phyloP scores from a whole-genome alignment of 257 asterid genomes.

The Eustoma russellianum region DNA sequence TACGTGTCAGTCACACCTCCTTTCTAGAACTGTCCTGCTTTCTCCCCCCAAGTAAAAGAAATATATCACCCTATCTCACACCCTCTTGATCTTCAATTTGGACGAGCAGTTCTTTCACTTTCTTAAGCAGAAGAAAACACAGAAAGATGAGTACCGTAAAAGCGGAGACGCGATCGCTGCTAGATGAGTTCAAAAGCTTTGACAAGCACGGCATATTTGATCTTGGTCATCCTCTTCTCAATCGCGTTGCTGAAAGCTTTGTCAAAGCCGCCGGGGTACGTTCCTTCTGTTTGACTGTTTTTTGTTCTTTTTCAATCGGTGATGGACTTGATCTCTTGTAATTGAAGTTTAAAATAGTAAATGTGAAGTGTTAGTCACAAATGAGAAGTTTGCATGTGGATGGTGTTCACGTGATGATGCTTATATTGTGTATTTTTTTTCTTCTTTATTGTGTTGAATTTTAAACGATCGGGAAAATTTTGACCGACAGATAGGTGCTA shows the following conservation, averaged over 20 bases:
- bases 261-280: constrained; percentile 80
- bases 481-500: constrained; percentile 66
- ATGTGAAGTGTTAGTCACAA: too few relatives aligned
- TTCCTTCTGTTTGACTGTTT: not conserved
- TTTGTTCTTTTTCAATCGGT: not conserved
- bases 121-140: not conserved
- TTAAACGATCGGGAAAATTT: too few relatives aligned
- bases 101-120: not conserved
- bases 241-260: constrained; percentile 73
- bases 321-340: too few relatives aligned
- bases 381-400: not conserved
- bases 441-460: not conserved
- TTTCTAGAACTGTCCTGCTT: too few relatives aligned
- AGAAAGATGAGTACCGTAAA: constrained; percentile 39
- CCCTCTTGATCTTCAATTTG: not conserved
- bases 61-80: too few relatives aligned
- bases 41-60: too few relatives aligned
- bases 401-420: too few relatives aligned
- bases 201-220: constrained; percentile 51
- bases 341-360: too few relatives aligned
- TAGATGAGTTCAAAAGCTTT: constrained; percentile 54
- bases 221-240: constrained; percentile 85
- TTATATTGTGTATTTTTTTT: not conserved
- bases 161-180: constrained; percentile 52
- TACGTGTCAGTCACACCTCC: too few relatives aligned